Conservation (phyloP, 2,329 filamentous ascomycete genomes). For the Microdochium paspali region DNA sequence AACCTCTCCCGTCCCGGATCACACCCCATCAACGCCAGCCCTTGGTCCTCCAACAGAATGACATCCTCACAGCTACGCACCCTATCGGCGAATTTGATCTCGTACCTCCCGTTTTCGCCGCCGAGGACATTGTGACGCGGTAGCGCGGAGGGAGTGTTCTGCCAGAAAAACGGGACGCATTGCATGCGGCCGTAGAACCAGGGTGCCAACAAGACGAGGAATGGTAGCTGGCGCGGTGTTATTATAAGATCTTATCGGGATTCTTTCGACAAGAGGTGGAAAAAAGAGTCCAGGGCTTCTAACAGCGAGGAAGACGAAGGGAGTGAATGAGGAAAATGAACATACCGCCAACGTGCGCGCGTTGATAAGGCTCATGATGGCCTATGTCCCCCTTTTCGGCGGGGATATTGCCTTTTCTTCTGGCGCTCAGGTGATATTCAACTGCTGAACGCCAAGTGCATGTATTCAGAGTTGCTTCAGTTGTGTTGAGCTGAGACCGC, state of each 20-base stretch:
- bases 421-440: too few species aligned
- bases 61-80: constrained; percentile 30
- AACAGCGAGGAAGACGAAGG: neutral
- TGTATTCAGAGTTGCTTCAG: too few species aligned
- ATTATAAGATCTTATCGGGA: too few species aligned
- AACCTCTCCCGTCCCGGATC: constrained; percentile 27
- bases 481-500: too few species aligned
- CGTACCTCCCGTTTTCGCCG: constrained; percentile 5
- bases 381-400: neutral
- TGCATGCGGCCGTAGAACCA: constrained; percentile 1
- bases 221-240: neutral
- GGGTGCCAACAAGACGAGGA: constrained; percentile 1
- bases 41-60: constrained; percentile 22
- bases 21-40: constrained; percentile 26
- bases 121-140: constrained; percentile 15
- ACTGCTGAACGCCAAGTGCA: too few species aligned
- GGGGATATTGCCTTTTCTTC: neutral
- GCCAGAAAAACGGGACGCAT: constrained; percentile 8
- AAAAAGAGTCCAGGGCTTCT: too few species aligned
- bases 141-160: constrained; percentile 20
- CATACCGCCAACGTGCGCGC: neutral
- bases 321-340: neutral
- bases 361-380: neutral
- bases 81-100: constrained; percentile 25
- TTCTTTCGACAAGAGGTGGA: too few species aligned